These are phyloP conservation scores for Aureobasidium sp. DNA, from an alignment of 2,329 filamentous ascomycete species.

Conservation along the genomic window DNA sequence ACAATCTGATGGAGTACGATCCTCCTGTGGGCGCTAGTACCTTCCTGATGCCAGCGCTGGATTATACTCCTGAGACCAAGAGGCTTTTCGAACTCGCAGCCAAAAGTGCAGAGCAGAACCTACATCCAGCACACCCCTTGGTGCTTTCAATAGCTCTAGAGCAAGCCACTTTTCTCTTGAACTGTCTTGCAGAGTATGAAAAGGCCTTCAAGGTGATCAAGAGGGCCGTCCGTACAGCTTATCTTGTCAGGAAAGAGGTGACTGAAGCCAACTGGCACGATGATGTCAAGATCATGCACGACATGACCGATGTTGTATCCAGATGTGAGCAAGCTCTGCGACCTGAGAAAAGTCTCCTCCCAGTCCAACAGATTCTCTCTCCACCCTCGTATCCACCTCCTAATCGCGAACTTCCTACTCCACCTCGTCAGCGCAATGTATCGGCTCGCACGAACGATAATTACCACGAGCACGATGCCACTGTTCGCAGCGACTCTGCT, in stretches of 20 bases:
- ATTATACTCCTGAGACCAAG: conserved; percentile 79
- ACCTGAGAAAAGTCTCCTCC: background rate
- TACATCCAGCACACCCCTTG: conserved; percentile 84
- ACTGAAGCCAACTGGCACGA: conserved; percentile 94
- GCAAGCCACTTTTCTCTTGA: conserved; percentile 86
- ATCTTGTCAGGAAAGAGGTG: conserved; percentile 81
- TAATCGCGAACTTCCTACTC: background rate
- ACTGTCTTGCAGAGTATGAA: conserved; percentile 78
- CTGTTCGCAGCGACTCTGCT: background rate
- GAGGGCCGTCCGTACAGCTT: conserved; percentile 80
- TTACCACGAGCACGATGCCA: background rate
- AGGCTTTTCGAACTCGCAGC: conserved; percentile 74
- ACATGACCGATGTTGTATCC: conserved; percentile 83
- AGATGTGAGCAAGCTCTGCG: conserved; percentile 43
- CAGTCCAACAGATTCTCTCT: background rate
- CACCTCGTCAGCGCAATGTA: background rate
- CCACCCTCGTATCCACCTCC: conserved; percentile 4
- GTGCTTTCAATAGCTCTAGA: conserved; percentile 86
- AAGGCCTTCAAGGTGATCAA: conserved; percentile 70
- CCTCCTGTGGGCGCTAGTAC: conserved; percentile 40
- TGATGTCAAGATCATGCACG: conserved; percentile 77
- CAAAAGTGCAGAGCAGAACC: conserved; percentile 62
- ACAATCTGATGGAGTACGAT: conserved; percentile 27
- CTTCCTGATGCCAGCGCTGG: conserved; percentile 69
- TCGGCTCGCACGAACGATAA: background rate